phyloP scores from a whole-genome alignment of 768 basidiomycete species.

The Austroboletus eburneus region DNA sequence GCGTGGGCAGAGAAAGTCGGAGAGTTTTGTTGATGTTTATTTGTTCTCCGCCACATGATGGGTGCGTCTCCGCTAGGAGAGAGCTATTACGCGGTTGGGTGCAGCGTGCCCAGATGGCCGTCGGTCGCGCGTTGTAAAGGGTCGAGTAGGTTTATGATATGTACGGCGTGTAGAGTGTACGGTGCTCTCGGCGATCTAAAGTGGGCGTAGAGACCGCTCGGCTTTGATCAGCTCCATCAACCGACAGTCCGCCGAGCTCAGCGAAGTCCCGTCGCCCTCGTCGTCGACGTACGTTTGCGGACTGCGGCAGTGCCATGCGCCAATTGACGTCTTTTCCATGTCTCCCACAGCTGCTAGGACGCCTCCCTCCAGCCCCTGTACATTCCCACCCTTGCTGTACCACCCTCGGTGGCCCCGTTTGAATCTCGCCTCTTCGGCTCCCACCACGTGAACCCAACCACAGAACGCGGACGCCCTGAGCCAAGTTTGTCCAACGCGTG shows the following conservation, averaged over 20 bases:
- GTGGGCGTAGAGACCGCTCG: constrained; percentile 23
- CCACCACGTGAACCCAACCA: constrained; percentile 33
- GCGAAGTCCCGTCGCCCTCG: constrained; percentile 26
- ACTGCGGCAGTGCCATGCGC: constrained; percentile 13
- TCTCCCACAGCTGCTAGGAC: constrained; percentile 8
- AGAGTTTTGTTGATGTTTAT: constrained; percentile 15
- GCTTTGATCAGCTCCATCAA: constrained; percentile 20
- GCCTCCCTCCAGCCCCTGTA: constrained; percentile 4
- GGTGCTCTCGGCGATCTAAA: constrained; percentile 20
- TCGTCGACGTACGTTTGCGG: constrained; percentile 24
- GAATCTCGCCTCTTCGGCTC: constrained; percentile 29
- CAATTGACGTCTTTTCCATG: constrained; percentile 28
- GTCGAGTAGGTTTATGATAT: no score
- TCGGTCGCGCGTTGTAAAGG: no score
- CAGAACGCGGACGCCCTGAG: constrained; percentile 27
- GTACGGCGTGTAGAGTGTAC: no score
- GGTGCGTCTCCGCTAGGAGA: not conserved
- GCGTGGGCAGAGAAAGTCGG: constrained; percentile 28
- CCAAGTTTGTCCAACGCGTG: constrained; percentile 37
- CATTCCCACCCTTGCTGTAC: constrained; percentile 18
- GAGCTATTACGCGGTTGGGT: no score
- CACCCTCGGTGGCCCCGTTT: constrained; percentile 8
- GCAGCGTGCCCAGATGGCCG: no score
- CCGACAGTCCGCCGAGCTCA: constrained; percentile 36
- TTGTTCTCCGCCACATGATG: constrained; percentile 18